phyloP scores from a whole-genome alignment of 2,329 filamentous ascomycete species.

The Claviceps quebecensis region DNA sequence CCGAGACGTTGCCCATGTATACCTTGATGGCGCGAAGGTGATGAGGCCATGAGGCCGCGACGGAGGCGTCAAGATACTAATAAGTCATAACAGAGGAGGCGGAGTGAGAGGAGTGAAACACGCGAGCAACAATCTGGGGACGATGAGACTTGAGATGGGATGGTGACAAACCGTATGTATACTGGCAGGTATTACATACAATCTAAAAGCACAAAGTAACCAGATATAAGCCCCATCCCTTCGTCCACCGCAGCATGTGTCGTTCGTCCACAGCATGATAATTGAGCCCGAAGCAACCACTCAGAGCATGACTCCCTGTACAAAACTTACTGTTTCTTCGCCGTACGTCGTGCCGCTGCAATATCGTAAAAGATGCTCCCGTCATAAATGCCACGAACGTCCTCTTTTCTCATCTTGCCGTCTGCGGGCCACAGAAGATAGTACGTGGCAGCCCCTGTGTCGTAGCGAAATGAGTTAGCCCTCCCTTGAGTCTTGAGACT shows the following conservation, averaged over 20 bases:
- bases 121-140: too few species aligned
- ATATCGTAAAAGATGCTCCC: conserved; percentile 10
- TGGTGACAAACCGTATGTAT: too few species aligned
- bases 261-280: too few species aligned
- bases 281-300: too few species aligned
- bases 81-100: background rate
- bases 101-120: too few species aligned
- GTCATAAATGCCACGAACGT: conserved; percentile 18
- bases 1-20: background rate
- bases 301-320: background rate
- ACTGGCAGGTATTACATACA: too few species aligned
- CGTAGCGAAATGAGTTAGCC: too few species aligned
- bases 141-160: too few species aligned
- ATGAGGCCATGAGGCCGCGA: background rate
- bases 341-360: background rate
- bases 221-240: too few species aligned
- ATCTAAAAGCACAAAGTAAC: too few species aligned
- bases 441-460: conserved; percentile 22
- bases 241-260: too few species aligned
- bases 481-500: too few species aligned
- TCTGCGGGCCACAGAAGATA: conserved; percentile 38
- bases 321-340: background rate
- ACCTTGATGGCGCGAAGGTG: background rate
- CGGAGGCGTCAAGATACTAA: background rate
- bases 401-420: conserved; percentile 42